Evolutionary conservation across 768 basidiomycete species (phyloP), one percentile per base, ranked within the genome.

Genomic region (Tylopilus subfusipes): DNA sequence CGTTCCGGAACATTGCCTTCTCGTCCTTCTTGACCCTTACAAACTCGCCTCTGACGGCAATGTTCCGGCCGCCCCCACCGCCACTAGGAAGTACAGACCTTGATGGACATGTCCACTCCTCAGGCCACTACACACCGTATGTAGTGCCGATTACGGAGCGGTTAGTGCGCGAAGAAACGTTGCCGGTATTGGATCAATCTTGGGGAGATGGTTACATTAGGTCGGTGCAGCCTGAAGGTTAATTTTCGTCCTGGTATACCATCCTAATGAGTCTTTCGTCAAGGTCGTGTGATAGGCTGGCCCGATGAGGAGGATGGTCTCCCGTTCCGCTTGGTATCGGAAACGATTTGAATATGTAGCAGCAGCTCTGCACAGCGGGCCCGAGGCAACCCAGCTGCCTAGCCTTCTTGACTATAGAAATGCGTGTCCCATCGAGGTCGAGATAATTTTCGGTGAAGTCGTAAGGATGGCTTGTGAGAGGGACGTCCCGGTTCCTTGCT

Each of bases 361-460:
- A 4, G 68, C 68, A 42, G 56, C 59, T 12, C 25, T 77, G 30
- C 76, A 85, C 56, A 62, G 59, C 30, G 58, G 57, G 24, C 73
- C 83, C 3, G 73, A 78, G 3, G 78, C 73, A 58, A 72, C 50
- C 9, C 78, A 83, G 47, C 72, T 75, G 47, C 77, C 82, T 5
- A 86, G 85, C 61, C 71, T 85, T 31, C 72, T 85, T 5, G 85
- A 86, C 63, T 59, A 63, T 45, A 53, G 61, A 61, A 76, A 72
- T 45, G 79, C 77, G 3, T 73, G 73, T 50, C 83, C 86, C 36
- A 78, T 86, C 55, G 86, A 88, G 69, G 79, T 87, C 1, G 85
- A 87, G 63, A 82, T 78, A 13, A 82, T 87, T 39, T 54, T 86
- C 5, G 85, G 86, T 0, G 79, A 84, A 55, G 78, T 85, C 1